Percentiles rank a stretch among this genome's conserved stretches.
These are phyloP conservation scores for Naganishia onofrii DNA, from an alignment of 768 basidiomycete species.

Conservation along the genomic window DNA sequence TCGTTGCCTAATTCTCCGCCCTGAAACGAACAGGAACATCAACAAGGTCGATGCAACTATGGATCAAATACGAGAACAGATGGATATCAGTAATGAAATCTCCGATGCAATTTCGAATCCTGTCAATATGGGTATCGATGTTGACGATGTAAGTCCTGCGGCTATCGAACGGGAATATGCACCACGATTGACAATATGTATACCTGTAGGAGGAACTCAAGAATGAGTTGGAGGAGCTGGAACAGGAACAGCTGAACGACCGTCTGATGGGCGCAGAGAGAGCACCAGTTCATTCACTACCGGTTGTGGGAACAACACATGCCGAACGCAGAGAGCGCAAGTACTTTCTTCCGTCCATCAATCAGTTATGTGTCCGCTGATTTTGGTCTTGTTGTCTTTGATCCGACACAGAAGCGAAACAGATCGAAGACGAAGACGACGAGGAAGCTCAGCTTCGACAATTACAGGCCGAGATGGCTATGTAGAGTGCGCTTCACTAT, in stretches of 20 bases:
- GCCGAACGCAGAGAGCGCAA: conserved; percentile 37
- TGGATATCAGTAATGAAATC: conserved; percentile 88
- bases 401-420: conserved; percentile 1
- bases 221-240: conserved; percentile 76
- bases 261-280: conserved; percentile 81
- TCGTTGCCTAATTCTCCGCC: too few species aligned
- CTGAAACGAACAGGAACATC: conserved; percentile 60
- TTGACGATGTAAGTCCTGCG: conserved; percentile 68
- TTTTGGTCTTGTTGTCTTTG: background rate
- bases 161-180: background rate
- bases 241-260: conserved; percentile 82
- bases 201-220: conserved; percentile 70
- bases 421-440: conserved; percentile 70
- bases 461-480: conserved; percentile 66
- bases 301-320: conserved; percentile 44
- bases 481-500: conserved; percentile 32
- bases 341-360: conserved; percentile 5
- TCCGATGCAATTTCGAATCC: conserved; percentile 81
- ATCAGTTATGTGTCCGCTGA: background rate
- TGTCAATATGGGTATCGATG: conserved; percentile 57
- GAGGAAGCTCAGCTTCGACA: conserved; percentile 85
- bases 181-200: background rate
- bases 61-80: conserved; percentile 80
- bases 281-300: conserved; percentile 74
- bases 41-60: conserved; percentile 88